phyloP scores from a whole-genome alignment of 306 rosid species.

The Quercus dentata region DNA sequence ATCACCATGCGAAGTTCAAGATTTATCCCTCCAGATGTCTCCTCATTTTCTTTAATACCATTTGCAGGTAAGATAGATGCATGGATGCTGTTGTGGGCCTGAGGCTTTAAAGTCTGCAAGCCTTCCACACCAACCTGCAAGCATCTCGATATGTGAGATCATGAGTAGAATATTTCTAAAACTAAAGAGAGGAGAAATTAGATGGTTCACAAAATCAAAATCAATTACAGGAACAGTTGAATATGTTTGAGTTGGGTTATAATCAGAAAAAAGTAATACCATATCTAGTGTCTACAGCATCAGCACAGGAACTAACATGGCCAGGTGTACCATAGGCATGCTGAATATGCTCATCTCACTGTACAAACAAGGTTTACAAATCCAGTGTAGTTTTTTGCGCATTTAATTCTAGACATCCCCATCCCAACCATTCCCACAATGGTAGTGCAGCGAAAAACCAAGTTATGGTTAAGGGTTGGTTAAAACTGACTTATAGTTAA shows the following conservation, averaged over 20 bases:
- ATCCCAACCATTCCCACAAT: background rate
- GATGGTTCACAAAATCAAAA: background rate
- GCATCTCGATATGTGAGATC: conserved; percentile 11
- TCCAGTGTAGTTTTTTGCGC: background rate
- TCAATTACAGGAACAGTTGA: background rate
- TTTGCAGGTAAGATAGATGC: conserved; percentile 34
- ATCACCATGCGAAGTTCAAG: conserved; percentile 64
- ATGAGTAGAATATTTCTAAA: conserved; percentile 10
- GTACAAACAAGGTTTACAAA: conserved; percentile 1
- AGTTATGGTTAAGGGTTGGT: background rate
- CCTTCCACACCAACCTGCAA: conserved; percentile 85
- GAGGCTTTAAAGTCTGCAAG: conserved; percentile 78
- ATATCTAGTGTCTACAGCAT: conserved; percentile 7
- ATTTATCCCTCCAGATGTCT: conserved; percentile 63
- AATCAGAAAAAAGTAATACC: background rate
- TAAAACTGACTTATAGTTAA: background rate
- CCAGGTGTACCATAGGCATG: background rate
- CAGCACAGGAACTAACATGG: conserved; percentile 3
- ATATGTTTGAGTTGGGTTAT: background rate
- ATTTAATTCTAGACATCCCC: background rate
- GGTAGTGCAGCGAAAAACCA: conserved; percentile 3
- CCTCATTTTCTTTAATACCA: conserved; percentile 53
- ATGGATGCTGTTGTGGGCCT: conserved; percentile 36
- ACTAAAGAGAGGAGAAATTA: conserved; percentile 6
- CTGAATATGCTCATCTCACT: background rate